Percentiles rank a stretch among this genome's conserved stretches.
These are phyloP conservation scores for Saraca asoca DNA, from an alignment of 331 rosid species.

Conservation along the genomic window DNA sequence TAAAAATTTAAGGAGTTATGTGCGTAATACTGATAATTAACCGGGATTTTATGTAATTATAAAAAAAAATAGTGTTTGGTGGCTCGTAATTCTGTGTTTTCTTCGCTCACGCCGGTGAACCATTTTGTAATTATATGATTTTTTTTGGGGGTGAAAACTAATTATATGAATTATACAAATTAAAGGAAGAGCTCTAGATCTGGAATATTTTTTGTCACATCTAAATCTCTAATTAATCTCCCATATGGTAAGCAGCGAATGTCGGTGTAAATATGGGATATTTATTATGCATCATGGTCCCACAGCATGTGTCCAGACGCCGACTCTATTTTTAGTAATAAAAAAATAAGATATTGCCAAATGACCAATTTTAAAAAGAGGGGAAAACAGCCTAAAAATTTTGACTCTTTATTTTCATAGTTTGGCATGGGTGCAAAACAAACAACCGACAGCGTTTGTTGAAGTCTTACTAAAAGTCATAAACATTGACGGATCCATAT, in stretches of 20 bases:
- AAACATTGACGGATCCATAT: no score
- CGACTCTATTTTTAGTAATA: neutral
- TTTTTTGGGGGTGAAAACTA: no score
- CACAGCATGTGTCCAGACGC: neutral
- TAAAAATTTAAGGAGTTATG: no score
- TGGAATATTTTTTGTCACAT: no score
- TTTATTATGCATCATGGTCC: neutral
- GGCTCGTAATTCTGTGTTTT: no score
- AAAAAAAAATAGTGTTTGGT: no score
- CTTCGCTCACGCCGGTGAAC: no score
- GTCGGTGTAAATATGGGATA: constrained; percentile 16
- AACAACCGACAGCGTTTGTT: constrained; percentile 7
- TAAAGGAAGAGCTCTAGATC: no score
- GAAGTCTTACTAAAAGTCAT: neutral
- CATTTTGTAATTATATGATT: no score
- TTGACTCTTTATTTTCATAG: neutral
- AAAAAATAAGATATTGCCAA: neutral
- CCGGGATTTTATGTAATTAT: no score
- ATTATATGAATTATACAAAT: no score
- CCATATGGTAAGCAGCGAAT: neutral
- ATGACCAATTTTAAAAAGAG: neutral
- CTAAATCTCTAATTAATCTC: neutral
- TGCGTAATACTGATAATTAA: no score
- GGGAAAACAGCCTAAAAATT: neutral
- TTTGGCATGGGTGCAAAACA: neutral